Base-by-base conservation (phyloP, 805 yeast genomes). In the Saturnispora serradocipensis region DNA sequence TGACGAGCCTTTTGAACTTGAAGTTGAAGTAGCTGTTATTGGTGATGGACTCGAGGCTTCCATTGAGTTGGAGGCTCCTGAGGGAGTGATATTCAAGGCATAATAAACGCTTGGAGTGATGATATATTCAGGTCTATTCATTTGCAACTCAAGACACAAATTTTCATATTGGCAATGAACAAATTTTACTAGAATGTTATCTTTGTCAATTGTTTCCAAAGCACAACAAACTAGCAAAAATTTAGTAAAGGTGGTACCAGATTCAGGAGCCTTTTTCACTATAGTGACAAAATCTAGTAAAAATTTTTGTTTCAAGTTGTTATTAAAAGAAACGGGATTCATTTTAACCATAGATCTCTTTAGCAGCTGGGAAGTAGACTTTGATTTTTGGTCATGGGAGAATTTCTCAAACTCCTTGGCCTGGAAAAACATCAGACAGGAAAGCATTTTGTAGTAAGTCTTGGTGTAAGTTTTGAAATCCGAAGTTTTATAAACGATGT, bases 161-260 rank as follows among this genome's bases (percentile, higher is more conserved):
- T 57, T 61, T 8, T 52, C 55, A 42, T 58, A 65, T 39, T 61
- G 52, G 13, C 54, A 52, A 18, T 50, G 46, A 2, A 71, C 51
- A 53, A 65, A 72, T 36, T 57, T 58, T 1, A 63, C 68, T 18
- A 68, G 45, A 2, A 64, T 54, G 54, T 66, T 60, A 3, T 55
- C 40, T 28, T 66, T 61, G 16, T 64, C 64, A 20, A 55, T 39
- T 0, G 56, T 18, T 32, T 59, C 58, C 13, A 69, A 50, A 0
- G 68, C 61, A 16, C 69, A 58, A 7, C 73, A 72, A 32, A 69
- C 61, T 27, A 61, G 52, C 36, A 71, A 54, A n/a, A 71, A 55
- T 8, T 58, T 60, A 5, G 66, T 61, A 46, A 72, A 50, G 46
- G 68, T 60, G 30, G 64, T 67, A 4, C 68, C 60, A 28, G 61